phyloP scores from a whole-genome alignment of 129 eudicot genomes.

The Escallonia rubra region DNA sequence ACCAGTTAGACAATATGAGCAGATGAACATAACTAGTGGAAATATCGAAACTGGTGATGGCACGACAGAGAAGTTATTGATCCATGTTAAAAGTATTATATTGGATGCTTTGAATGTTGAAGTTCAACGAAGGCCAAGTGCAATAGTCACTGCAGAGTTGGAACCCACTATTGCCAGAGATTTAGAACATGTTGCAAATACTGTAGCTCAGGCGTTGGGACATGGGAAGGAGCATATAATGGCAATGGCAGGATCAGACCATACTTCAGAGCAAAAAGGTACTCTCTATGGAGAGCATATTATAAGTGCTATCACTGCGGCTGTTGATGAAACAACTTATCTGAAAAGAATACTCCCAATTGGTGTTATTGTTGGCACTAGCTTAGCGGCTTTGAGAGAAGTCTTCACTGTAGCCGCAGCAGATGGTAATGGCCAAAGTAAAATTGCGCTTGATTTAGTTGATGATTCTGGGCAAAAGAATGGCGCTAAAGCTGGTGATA shows the following conservation, averaged over 20 bases:
- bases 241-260: conserved; percentile 25
- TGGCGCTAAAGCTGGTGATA: conserved; percentile 18
- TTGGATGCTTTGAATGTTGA: conserved; percentile 52
- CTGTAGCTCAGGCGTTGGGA: conserved; percentile 48
- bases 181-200: conserved; percentile 52
- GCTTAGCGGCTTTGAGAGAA: conserved; percentile 71
- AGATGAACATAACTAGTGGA: conserved; percentile 6
- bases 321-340: conserved; percentile 53
- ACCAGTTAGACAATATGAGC: conserved; percentile 28
- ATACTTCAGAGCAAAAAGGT: conserved; percentile 24
- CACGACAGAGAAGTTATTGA: conserved; percentile 19
- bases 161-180: conserved; percentile 49
- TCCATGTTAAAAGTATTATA: conserved; percentile 39
- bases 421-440: conserved; percentile 16
- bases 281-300: conserved; percentile 48
- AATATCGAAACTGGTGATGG: conserved; percentile 19
- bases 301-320: conserved; percentile 47
- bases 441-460: conserved; percentile 19
- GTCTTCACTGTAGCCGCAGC: conserved; percentile 31
- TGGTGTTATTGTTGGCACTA: conserved; percentile 78
- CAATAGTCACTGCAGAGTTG: conserved; percentile 44
- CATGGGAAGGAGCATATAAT: conserved; percentile 28
- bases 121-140: conserved; percentile 54
- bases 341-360: conserved; percentile 69
- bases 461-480: conserved; percentile 13